These are phyloP conservation scores for Metschnikowia koreensis DNA, from an alignment of 805 yeast genomes.

Conservation along the genomic window DNA sequence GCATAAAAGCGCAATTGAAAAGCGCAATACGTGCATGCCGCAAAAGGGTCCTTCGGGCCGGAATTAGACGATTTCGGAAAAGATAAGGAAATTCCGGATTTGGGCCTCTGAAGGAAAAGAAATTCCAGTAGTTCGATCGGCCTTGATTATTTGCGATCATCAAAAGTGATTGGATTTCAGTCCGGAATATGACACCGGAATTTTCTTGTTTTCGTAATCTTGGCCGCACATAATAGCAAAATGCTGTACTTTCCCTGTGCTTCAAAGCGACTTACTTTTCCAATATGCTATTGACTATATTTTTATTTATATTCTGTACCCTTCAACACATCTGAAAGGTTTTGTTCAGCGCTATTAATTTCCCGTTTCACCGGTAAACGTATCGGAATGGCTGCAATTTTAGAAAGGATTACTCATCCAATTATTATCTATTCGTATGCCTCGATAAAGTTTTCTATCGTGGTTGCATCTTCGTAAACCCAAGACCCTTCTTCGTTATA, in stretches of 20 bases:
- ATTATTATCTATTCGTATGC: conserved; percentile 1
- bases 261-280: no score
- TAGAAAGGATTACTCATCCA: background rate
- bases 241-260: no score
- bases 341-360: no score
- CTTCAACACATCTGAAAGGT: background rate
- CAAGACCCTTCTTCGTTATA: conserved; percentile 31
- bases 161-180: no score
- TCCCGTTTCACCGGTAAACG: background rate
- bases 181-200: no score
- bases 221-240: no score
- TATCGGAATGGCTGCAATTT: background rate
- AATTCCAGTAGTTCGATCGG: no score
- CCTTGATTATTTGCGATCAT: no score
- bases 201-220: no score
- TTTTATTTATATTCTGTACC: background rate
- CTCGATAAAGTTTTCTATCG: conserved; percentile 35
- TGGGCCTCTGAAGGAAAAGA: background rate
- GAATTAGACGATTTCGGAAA: background rate
- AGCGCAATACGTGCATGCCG: background rate
- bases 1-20: background rate
- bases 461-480: conserved; percentile 37
- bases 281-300: background rate
- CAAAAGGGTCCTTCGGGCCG: background rate
- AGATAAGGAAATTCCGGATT: background rate